These are phyloP conservation scores for Phytopythium chamaehyphon DNA, from an alignment of 352 stramenopile genomes.

Conservation along the genomic window DNA sequence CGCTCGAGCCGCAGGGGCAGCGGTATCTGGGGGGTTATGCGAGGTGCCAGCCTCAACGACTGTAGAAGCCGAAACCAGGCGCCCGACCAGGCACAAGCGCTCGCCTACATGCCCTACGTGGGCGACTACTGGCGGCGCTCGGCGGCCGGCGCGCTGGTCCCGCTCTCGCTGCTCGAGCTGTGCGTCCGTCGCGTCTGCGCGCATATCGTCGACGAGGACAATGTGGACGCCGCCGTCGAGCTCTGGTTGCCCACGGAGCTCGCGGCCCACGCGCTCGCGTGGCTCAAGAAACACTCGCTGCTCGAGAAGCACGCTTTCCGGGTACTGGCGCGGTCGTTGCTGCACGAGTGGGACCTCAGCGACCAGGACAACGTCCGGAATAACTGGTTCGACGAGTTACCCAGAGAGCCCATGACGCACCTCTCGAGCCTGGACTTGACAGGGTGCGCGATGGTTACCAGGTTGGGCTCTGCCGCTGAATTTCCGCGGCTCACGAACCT, in stretches of 20 bases:
- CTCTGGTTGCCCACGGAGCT: slow-evolving; percentile 35
- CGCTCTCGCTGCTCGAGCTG: slow-evolving; percentile 51
- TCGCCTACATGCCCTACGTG: slow-evolving; percentile 21
- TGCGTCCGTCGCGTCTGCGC: slow-evolving; percentile 51
- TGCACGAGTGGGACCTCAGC: slow-evolving; percentile 55
- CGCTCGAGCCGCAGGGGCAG: not conserved
- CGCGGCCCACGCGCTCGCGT: slow-evolving; percentile 38
- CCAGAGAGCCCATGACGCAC: slow-evolving; percentile 32
- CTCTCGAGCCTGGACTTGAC: slow-evolving; percentile 57
- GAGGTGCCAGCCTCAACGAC: not conserved
- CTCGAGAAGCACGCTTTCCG: slow-evolving; percentile 58
- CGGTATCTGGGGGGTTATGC: slow-evolving; percentile 3
- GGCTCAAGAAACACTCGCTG: slow-evolving; percentile 49
- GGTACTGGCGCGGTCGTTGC: slow-evolving; percentile 38
- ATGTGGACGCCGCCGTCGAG: slow-evolving; percentile 8
- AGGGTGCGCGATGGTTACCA: slow-evolving; percentile 45
- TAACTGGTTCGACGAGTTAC: slow-evolving; percentile 64
- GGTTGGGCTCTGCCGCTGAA: slow-evolving; percentile 34
- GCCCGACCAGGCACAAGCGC: not conserved
- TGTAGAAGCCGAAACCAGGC: not conserved
- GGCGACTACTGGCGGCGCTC: slow-evolving; percentile 53
- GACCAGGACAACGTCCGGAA: slow-evolving; percentile 45
- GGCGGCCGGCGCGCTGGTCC: slow-evolving; percentile 26
- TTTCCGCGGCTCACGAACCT: slow-evolving; percentile 41
- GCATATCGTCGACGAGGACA: slow-evolving; percentile 33